Evolutionary conservation across 208 protist genomes (phyloP).

Genomic region (Trichomonas tenax): DNA sequence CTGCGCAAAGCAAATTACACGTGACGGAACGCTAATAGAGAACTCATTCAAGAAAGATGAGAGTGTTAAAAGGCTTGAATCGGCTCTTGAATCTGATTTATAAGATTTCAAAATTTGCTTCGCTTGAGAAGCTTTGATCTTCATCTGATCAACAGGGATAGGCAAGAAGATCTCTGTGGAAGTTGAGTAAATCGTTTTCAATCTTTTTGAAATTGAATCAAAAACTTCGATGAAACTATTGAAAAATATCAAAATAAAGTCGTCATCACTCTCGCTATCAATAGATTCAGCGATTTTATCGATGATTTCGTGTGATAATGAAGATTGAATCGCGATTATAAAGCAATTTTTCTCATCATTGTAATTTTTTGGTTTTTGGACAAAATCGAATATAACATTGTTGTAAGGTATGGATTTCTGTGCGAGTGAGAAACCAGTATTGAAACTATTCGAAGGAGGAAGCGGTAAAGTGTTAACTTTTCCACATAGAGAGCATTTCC

Average conservation of each 20-base stretch:
- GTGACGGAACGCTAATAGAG: background rate
- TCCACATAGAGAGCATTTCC: background rate
- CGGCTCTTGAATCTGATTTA: background rate
- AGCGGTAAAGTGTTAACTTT: background rate
- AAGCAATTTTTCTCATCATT: background rate
- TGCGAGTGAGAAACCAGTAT: background rate
- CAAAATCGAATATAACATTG: background rate
- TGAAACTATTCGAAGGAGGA: background rate
- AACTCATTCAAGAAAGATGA: background rate
- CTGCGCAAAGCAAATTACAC: background rate
- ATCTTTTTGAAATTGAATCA: background rate
- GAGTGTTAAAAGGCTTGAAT: background rate
- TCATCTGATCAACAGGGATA: background rate
- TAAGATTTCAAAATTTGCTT: background rate
- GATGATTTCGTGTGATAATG: background rate
- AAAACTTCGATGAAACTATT: background rate
- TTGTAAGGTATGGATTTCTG: background rate
- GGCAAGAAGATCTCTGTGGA: background rate
- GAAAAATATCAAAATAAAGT: background rate
- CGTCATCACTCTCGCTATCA: background rate
- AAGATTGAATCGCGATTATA: background rate
- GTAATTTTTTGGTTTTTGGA: background rate
- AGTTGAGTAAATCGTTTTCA: background rate
- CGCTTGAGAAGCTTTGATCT: background rate
- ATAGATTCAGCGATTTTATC: background rate